Evolutionary conservation across 257 asterid species (phyloP).

Genomic region (Leonotis leonurus): DNA sequence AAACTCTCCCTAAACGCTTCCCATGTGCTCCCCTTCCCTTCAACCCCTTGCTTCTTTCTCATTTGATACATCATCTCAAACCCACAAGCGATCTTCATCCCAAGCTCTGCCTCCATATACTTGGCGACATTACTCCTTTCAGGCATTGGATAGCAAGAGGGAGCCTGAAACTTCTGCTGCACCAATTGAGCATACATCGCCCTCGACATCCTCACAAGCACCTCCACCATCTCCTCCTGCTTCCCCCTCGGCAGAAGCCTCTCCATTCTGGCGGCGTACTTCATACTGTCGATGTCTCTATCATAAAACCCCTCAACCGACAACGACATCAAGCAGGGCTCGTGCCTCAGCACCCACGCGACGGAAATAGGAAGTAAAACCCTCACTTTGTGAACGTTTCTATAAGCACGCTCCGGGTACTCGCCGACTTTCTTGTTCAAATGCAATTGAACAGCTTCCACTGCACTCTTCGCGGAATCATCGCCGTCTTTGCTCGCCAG

Average conservation of each 20-base stretch:
- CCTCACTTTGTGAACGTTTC: constrained; percentile 57
- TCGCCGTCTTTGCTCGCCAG: constrained; percentile 13
- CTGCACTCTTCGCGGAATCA: constrained; percentile 29
- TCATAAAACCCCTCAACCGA: constrained; percentile 89
- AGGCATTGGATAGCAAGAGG: constrained; percentile 74
- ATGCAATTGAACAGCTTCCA: constrained; percentile 55
- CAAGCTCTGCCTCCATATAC: constrained; percentile 76
- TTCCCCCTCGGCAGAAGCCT: constrained; percentile 56
- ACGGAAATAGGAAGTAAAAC: constrained; percentile 60
- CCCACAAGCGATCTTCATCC: constrained; percentile 91
- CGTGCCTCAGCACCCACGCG: constrained; percentile 75
- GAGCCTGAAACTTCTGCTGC: constrained; percentile 84
- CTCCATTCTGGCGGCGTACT: constrained; percentile 72
- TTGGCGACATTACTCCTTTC: constrained; percentile 47
- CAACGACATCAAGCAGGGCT: constrained; percentile 55
- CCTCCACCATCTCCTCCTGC: constrained; percentile 65
- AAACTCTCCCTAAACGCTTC: constrained; percentile 62
- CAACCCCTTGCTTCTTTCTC: constrained; percentile 66
- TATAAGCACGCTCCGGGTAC: constrained; percentile 61
- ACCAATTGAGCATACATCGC: constrained; percentile 93
- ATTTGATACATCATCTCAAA: constrained; percentile 88
- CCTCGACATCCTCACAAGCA: constrained; percentile 71
- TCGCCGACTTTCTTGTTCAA: constrained; percentile 55
- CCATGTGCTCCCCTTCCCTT: constrained; percentile 92
- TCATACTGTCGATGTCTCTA: constrained; percentile 87